A percentile compares a stretch with the other conserved stretches of the same genome.
Evolutionary conservation across 306 rosid species (phyloP).

Genomic region (Vachellia pachyceras): DNA sequence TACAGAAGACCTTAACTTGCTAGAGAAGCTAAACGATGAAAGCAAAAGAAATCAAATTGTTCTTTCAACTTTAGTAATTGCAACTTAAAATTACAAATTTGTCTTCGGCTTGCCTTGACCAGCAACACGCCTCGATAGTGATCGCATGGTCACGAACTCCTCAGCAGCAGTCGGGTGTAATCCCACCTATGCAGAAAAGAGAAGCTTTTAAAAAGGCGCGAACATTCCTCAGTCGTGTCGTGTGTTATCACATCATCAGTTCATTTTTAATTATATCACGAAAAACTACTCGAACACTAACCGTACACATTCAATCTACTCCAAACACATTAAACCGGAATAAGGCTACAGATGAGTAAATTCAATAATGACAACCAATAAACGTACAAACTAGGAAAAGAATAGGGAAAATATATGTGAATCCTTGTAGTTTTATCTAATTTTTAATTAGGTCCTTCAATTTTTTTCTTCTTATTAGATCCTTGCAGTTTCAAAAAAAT

Average conservation of each 20-base stretch:
- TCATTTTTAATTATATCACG: background rate
- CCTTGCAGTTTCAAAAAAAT: no score
- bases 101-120: constrained; percentile 65
- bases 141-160: constrained; percentile 96
- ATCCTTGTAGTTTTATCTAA: no score
- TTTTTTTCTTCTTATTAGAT: no score
- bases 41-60: background rate
- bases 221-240: background rate
- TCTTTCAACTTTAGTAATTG: background rate
- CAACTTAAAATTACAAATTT: constrained; percentile 41
- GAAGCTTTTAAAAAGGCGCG: background rate
- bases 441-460: no score
- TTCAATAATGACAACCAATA: no score
- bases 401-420: no score
- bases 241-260: background rate
- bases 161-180: constrained; percentile 93
- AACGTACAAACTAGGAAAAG: no score
- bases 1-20: background rate
- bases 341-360: no score
- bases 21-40: background rate
- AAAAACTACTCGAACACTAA: background rate
- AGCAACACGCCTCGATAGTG: constrained; percentile 67
- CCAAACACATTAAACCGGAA: background rate
- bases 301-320: background rate
- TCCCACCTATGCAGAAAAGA: constrained; percentile 66